Evolutionary conservation across 106 monocot genomes (phyloP).

Genomic region (Chionographis japonica): DNA sequence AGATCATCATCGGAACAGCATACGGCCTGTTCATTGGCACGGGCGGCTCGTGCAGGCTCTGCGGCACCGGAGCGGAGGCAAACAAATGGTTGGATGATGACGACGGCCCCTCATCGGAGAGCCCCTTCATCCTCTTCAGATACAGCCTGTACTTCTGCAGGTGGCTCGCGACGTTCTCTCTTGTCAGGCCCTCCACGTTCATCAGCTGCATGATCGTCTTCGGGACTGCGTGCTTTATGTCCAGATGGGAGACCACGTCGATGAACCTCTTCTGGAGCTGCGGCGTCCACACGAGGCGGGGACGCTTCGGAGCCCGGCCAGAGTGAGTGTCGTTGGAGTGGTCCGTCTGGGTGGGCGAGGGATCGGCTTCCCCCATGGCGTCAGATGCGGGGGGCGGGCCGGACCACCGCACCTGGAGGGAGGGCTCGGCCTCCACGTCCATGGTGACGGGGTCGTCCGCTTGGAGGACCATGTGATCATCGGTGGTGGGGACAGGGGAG

Average conservation of each 20-base stretch:
- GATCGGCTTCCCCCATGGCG: conserved; percentile 13
- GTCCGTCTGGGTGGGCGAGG: background rate
- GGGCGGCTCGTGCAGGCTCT: conserved; percentile 24
- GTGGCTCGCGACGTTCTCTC: conserved; percentile 70
- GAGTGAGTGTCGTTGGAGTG: conserved; percentile 19
- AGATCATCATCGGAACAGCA: conserved; percentile 24
- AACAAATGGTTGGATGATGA: conserved; percentile 42
- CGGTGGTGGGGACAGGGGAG: background rate
- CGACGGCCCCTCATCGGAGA: conserved; percentile 33
- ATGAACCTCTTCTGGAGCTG: conserved; percentile 70
- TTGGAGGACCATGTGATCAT: conserved; percentile 1
- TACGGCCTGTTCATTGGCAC: conserved; percentile 28
- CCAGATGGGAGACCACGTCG: conserved; percentile 54
- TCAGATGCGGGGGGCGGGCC: background rate
- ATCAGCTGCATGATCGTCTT: conserved; percentile 75
- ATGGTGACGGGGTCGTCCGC: conserved; percentile 3
- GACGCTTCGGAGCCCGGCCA: conserved; percentile 33
- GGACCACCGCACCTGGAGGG: background rate
- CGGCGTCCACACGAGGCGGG: conserved; percentile 62
- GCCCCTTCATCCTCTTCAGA: conserved; percentile 39
- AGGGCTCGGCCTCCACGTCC: background rate
- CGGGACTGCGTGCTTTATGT: conserved; percentile 64
- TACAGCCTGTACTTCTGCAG: conserved; percentile 63
- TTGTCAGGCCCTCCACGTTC: conserved; percentile 62
- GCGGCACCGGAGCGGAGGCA: conserved; percentile 40